Evolutionary conservation across 345 rosid genomes (phyloP).

Genomic region (Pugionium dolabratum): DNA sequence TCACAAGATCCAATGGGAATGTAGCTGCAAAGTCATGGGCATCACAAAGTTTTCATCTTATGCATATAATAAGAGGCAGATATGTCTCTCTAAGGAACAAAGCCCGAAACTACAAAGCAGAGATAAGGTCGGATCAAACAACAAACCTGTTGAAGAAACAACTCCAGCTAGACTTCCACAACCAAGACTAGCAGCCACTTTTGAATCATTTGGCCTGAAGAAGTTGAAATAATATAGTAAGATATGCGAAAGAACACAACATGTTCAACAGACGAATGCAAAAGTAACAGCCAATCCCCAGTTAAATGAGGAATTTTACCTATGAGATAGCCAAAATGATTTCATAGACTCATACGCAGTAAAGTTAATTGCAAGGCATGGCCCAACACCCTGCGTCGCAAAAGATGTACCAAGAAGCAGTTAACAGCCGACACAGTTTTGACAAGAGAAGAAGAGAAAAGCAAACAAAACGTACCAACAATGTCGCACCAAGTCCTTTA

Average conservation of each 20-base stretch:
- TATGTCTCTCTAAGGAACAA: not conserved
- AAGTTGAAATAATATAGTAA: conserved; percentile 11
- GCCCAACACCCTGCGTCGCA: conserved; percentile 79
- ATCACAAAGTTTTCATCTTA: not conserved
- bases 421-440: conserved; percentile 13
- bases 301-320: conserved; percentile 45
- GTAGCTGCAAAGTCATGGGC: conserved; percentile 51
- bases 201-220: conserved; percentile 72
- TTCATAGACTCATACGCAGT: conserved; percentile 68
- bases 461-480: conserved; percentile 58
- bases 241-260: not conserved
- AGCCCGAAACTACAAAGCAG: not conserved
- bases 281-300: not conserved
- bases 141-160: conserved; percentile 85
- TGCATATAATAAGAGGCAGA: not conserved
- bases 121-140: conserved; percentile 2
- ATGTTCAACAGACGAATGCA: not conserved
- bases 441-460: conserved; percentile 21
- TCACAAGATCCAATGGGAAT: conserved; percentile 91
- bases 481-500: conserved; percentile 95
- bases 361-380: conserved; percentile 87
- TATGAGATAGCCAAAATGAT: conserved; percentile 67
- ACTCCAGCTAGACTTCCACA: conserved; percentile 95
- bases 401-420: conserved; percentile 12
- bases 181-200: conserved; percentile 58